Evolutionary conservation across 306 rosid species (phyloP), one percentile per base, ranked within the genome.

Genomic region (Castanea mollissima): DNA sequence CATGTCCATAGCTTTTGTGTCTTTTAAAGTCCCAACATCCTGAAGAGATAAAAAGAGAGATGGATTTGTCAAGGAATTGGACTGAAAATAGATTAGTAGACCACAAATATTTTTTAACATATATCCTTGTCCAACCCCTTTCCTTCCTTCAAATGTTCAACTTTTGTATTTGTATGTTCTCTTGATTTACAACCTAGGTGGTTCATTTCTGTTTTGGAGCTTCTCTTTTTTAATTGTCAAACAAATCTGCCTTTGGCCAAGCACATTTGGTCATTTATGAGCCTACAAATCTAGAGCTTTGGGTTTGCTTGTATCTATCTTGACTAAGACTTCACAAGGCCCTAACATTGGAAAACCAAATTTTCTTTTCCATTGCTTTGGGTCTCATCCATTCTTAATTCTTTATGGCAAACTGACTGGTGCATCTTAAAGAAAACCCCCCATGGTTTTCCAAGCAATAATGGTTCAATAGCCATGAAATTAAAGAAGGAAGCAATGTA

Each of bases 151-250:
- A 34, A 12, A 1, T 20, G 76, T 55, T 74, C 10, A 52, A 55
- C 9, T 57, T 79, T 73, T 74, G 46, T 75, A 21, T 67, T 51
- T 74, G 87, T 49, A 49, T 49, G 54, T 73, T 76, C 78, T 80
- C 82, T 73, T 76, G 76, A 76, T 76, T 80, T 76, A 38, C 75
- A 67, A 68, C 77, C 71, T 67, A 52, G 60, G 38, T 46, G 85
- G 76, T 58, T 41, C 79, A 54, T 64, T 71, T 78, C 65, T 84
- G 84, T 80, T 71, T 79, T 80, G 77, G 73, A 78, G 55, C 32
- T 14, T 74, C 55, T 41, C 41, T 51, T 34, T 25, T 29, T 21
- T 62, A 54, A 15, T 75, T 49, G 56, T 44, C 31, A 38, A 23
- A 64, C 52, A 74, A 68, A 55, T 63, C 70, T 23, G 79, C 77